Conservation (phyloP, 2,329 filamentous ascomycete genomes). For the Plenodomus lindquistii region DNA sequence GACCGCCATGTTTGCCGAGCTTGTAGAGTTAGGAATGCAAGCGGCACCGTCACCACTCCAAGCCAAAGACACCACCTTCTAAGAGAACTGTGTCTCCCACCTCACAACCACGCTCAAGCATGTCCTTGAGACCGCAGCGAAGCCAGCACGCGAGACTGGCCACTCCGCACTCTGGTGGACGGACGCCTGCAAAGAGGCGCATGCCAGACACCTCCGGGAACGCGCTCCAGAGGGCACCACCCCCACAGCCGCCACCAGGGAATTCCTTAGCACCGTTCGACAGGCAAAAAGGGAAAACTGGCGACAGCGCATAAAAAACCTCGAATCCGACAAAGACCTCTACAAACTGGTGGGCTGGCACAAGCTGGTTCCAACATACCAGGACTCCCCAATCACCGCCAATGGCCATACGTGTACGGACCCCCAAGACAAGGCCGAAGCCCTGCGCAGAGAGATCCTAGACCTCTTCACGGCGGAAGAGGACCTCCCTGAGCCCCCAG, state of each 20-base stretch:
- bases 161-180: background rate
- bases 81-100: no score
- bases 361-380: slow-evolving; percentile 2
- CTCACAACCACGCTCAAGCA: no score
- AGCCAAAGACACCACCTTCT: background rate
- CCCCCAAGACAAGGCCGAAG: slow-evolving; percentile 3
- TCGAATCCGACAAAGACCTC: background rate
- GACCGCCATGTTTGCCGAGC: background rate
- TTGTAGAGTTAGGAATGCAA: background rate
- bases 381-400: slow-evolving; percentile 3
- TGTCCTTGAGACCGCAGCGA: background rate
- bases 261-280: background rate
- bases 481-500: background rate
- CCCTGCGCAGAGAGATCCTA: slow-evolving; percentile 1
- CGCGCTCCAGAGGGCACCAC: no score
- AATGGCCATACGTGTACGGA: background rate
- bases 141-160: background rate
- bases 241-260: background rate
- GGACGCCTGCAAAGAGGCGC: background rate
- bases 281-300: slow-evolving; percentile 4
- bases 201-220: background rate
- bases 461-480: slow-evolving; percentile 1
- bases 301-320: background rate
- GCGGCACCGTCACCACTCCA: no score
- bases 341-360: slow-evolving; percentile 3